These are phyloP conservation scores for Turnera subulata DNA, from an alignment of 345 rosid genomes.

Conservation along the genomic window DNA sequence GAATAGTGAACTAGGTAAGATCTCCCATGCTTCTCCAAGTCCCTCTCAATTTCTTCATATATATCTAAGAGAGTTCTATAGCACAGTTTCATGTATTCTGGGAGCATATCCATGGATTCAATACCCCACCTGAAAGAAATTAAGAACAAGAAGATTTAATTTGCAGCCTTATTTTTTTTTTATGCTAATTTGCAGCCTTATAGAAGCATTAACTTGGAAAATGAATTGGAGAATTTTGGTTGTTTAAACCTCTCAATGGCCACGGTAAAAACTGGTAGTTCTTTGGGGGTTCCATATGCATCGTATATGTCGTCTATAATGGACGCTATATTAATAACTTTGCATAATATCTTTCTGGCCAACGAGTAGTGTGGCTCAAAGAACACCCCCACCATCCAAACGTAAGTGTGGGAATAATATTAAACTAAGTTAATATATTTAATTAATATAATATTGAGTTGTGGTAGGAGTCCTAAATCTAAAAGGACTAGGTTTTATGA, in stretches of 20 bases:
- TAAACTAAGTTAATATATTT: no score
- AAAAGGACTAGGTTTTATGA: no score
- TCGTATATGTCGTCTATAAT: slow-evolving; percentile 37
- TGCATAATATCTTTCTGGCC: slow-evolving; percentile 19
- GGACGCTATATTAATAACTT: slow-evolving; percentile 23
- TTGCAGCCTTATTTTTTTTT: no score
- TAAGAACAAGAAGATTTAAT: neutral
- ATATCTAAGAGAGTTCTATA: neutral
- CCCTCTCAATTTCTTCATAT: neutral
- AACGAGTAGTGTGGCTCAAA: slow-evolving; percentile 30
- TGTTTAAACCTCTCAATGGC: slow-evolving; percentile 27
- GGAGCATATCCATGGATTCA: neutral
- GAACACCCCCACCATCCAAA: slow-evolving; percentile 31
- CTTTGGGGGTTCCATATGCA: slow-evolving; percentile 36
- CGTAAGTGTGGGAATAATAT: no score
- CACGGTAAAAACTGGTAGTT: slow-evolving; percentile 28
- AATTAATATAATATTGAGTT: no score
- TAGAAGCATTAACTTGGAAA: no score
- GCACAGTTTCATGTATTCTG: slow-evolving; percentile 4
- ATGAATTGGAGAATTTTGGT: no score
- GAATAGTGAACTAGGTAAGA: neutral
- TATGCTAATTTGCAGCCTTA: no score
- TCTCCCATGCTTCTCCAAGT: neutral
- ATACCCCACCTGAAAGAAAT: slow-evolving; percentile 2
- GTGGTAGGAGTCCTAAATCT: no score